Percentiles rank a stretch among this genome's conserved stretches.
Conservation (phyloP, 1,284 basidiomycete species). For the Trametes pubescens region DNA sequence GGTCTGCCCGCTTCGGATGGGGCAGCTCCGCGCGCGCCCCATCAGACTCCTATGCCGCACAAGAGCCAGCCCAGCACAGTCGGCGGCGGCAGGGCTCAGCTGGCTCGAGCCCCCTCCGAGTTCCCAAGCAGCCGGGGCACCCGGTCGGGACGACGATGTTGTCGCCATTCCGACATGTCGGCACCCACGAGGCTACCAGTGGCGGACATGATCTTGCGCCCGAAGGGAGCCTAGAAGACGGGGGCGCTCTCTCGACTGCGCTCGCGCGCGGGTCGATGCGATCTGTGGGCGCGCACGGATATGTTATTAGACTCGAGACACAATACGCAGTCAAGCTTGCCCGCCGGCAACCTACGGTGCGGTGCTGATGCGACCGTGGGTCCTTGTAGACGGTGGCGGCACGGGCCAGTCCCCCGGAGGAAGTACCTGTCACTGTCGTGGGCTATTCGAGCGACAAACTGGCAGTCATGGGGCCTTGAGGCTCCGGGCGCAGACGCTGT, state of each 20-base stretch:
- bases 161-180: slow-evolving; percentile 28
- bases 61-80: not conserved
- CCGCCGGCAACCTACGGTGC: slow-evolving; percentile 1
- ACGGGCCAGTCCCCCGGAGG: not conserved
- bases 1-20: not conserved
- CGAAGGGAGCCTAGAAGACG: not conserved
- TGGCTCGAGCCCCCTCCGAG: not conserved
- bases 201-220: not conserved
- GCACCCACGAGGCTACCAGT: not conserved
- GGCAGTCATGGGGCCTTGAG: not conserved
- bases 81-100: not conserved
- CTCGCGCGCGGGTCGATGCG: slow-evolving; percentile 2
- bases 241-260: not conserved
- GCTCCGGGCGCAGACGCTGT: not conserved
- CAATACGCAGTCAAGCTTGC: not conserved
- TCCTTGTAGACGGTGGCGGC: not conserved
- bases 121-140: not conserved
- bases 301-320: not conserved
- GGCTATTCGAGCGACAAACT: not conserved
- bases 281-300: slow-evolving; percentile 10
- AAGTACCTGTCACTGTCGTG: not conserved
- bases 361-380: not conserved
- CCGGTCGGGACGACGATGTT: slow-evolving; percentile 17
- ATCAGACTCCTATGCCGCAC: not conserved
- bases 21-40: not conserved